These are phyloP conservation scores for Serendipita indica DNA, from an alignment of 768 basidiomycete genomes.

Conservation along the genomic window DNA sequence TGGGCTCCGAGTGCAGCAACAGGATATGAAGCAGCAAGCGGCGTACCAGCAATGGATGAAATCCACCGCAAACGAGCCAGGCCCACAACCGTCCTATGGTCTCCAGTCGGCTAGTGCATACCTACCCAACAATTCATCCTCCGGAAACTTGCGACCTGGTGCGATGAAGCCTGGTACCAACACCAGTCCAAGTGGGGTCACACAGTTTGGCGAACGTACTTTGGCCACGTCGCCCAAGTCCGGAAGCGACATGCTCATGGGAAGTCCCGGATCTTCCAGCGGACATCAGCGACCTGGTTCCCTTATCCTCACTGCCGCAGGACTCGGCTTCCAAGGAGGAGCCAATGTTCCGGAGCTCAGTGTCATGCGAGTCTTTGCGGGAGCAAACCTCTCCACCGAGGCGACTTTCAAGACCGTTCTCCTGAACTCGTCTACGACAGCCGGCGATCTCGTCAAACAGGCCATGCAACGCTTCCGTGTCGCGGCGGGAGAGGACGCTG, in stretches of 20 bases:
- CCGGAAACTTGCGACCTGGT: background rate
- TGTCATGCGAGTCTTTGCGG: slow-evolving; percentile 93
- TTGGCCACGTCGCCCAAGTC: no score
- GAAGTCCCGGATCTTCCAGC: slow-evolving; percentile 1
- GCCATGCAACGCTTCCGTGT: slow-evolving; percentile 90
- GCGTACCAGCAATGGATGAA: slow-evolving; percentile 64
- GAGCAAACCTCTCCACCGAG: slow-evolving; percentile 77
- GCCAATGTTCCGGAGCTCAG: slow-evolving; percentile 66
- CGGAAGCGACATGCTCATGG: slow-evolving; percentile 2
- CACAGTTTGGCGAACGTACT: slow-evolving; percentile 6
- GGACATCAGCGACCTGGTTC: slow-evolving; percentile 49
- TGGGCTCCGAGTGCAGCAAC: slow-evolving; percentile 42
- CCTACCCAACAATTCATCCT: slow-evolving; percentile 29
- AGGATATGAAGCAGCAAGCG: slow-evolving; percentile 78
- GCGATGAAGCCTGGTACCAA: slow-evolving; percentile 2
- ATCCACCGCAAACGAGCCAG: slow-evolving; percentile 50
- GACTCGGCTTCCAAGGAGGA: slow-evolving; percentile 41
- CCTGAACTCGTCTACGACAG: slow-evolving; percentile 72
- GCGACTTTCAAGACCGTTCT: slow-evolving; percentile 98
- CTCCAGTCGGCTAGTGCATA: slow-evolving; percentile 59
- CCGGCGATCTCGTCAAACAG: slow-evolving; percentile 74
- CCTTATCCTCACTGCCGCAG: slow-evolving; percentile 46
- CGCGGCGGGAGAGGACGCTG: slow-evolving; percentile 41
- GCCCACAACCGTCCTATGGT: slow-evolving; percentile 46
- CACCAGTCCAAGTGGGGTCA: background rate